Evolutionary conservation across 2,329 filamentous ascomycete species (phyloP), one percentile per base, ranked within the genome.

Genomic region (Nemania sp.): DNA sequence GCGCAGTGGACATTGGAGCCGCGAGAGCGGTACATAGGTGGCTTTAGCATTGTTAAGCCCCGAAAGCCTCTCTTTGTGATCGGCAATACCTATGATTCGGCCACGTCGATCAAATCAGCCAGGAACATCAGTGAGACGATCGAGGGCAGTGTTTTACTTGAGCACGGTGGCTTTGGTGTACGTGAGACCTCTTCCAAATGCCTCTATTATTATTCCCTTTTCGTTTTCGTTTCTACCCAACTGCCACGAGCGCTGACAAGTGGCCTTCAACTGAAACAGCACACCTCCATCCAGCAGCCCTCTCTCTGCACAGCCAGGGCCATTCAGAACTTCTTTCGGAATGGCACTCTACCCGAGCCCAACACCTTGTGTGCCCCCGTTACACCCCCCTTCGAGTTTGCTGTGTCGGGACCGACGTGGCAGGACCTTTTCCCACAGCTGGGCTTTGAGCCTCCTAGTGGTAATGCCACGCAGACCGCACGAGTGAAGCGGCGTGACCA

Each of bases 41-140:
- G 77, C 54, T 80, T 82, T 60, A 47, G 26, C 2, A 60, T 67
- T 11, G 70, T 75, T 1, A 73, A 72, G 64, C 71, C 73, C 5
- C 70, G 70, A 52, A 71, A 72, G 32, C 74, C 74, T 1, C 64
- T 83, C 1, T 72, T 84, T 1, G 66, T 84, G 15, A 74, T 83
- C 10, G 78, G 79, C 7, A 83, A 81, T 65, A 78, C 76, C 0
- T 74, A 74, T 29, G 82, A 84, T 59, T 77, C 76, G 0, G 73
- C 79, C n/a, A 82, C 80, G 1, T 80, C 82, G 1, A 69, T 83
- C 6, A 71, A 59, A 2, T 80, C 80, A 20, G 82, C 81, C 0
- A 72, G 70, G 52, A 81, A 81, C 51, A 73, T 80, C 38, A 81
- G 78, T 32, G 66, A 73, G 5, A 76, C 75, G 0, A 79, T 83